These are phyloP conservation scores for Aspergillus sp. DNA, from an alignment of 2,329 filamentous ascomycete genomes.

Conservation along the genomic window DNA sequence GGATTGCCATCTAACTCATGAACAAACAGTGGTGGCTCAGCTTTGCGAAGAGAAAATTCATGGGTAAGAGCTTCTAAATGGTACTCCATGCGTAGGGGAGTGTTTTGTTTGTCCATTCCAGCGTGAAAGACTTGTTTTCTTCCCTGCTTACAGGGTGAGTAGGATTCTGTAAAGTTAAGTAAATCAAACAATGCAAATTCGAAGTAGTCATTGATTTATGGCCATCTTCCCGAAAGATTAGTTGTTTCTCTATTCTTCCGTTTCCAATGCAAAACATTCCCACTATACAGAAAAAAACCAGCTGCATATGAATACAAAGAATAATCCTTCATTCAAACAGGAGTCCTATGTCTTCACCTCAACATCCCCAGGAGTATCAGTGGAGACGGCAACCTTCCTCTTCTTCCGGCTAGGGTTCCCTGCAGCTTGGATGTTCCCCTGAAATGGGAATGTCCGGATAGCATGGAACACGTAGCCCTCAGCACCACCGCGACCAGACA, in stretches of 20 bases:
- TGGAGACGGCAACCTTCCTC: conserved; percentile 48
- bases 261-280: not conserved
- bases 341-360: conserved; percentile 20
- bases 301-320: not conserved
- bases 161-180: not conserved
- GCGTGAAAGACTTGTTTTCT: conserved; percentile 8
- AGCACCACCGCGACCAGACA: conserved; percentile 79
- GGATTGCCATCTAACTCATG: too few species aligned
- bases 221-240: not conserved
- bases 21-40: conserved; percentile 84
- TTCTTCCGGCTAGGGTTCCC: conserved; percentile 61
- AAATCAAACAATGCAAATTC: not conserved
- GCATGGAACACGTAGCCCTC: conserved; percentile 88
- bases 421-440: conserved; percentile 71
- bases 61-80: conserved; percentile 77
- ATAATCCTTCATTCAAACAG: not conserved
- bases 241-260: too few species aligned
- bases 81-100: conserved; percentile 9
- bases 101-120: conserved; percentile 12
- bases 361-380: conserved; percentile 19
- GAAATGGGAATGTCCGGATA: conserved; percentile 68
- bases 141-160: not conserved
- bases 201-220: not conserved
- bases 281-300: not conserved
- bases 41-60: conserved; percentile 98